Evolutionary conservation across 495 filamentous ascomycete genomes (phyloP).

Genomic region (Aspergillus panamensis): DNA sequence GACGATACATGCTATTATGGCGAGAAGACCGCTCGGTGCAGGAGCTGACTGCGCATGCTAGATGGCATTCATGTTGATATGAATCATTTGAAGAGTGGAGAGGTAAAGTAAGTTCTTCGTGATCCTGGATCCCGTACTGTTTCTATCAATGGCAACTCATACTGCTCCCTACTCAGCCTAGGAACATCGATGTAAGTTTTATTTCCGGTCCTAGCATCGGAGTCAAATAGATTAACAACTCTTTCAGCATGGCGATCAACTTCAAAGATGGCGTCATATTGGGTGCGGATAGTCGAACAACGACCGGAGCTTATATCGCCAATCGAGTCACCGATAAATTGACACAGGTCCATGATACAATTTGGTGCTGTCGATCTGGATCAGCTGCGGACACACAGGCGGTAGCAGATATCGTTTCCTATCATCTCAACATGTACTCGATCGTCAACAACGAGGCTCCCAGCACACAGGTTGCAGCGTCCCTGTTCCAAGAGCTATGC

Average conservation of each 20-base stretch:
- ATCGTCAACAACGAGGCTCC: conserved; percentile 83
- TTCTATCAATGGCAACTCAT: conserved; percentile 6
- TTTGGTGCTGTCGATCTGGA: conserved; percentile 98
- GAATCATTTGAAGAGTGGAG: conserved; percentile 88
- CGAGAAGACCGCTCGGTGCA: neutral
- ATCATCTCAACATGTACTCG: conserved; percentile 89
- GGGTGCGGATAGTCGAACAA: conserved; percentile 94
- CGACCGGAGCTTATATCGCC: conserved; percentile 97
- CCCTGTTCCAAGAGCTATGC: conserved; percentile 95
- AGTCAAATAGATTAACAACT: conserved; percentile 6
- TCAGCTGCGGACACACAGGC: conserved; percentile 98
- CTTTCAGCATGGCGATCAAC: conserved; percentile 68
- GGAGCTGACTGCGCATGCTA: conserved; percentile 38
- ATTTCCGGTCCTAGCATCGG: neutral
- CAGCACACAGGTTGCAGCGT: conserved; percentile 88
- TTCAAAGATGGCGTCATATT: conserved; percentile 97
- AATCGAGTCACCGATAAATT: conserved; percentile 99
- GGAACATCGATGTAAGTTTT: conserved; percentile 91
- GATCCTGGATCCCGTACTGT: neutral
- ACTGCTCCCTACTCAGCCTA: conserved; percentile 52
- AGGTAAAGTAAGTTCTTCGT: conserved; percentile 70
- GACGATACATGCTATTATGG: conserved; percentile 22
- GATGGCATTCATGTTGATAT: conserved; percentile 99
- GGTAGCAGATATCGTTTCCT: conserved; percentile 94
- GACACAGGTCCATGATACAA: conserved; percentile 96